phyloP scores from a whole-genome alignment of 129 eudicot genomes.

The Chrysanthemum seticuspe region DNA sequence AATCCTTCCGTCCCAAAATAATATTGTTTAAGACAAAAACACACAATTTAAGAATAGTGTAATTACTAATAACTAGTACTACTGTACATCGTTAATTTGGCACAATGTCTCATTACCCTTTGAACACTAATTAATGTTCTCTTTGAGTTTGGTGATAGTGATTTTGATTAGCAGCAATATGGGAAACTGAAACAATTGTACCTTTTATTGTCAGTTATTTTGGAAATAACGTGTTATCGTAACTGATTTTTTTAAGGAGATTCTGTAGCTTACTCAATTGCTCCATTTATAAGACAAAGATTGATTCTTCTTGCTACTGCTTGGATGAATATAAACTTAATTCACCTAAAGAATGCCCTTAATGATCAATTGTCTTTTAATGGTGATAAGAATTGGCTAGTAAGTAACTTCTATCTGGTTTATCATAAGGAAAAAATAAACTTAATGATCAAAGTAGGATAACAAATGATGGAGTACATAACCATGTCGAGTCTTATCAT shows the following conservation, averaged over 20 bases:
- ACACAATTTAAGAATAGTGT: too few relatives aligned
- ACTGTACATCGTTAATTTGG: too few relatives aligned
- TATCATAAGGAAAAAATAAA: background rate
- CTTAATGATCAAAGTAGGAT: background rate
- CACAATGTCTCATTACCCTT: too few relatives aligned
- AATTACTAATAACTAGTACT: too few relatives aligned
- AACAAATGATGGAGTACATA: background rate
- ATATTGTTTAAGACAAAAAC: too few relatives aligned
- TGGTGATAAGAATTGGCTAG: background rate
- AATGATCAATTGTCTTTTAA: background rate
- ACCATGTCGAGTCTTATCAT: background rate
- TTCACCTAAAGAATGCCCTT: too few relatives aligned
- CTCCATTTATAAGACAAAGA: too few relatives aligned
- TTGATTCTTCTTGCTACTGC: background rate
- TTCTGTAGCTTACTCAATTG: background rate
- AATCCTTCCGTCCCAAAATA: too few relatives aligned
- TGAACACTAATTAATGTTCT: too few relatives aligned
- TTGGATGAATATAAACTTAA: background rate
- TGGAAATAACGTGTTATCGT: background rate
- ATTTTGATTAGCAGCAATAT: too few relatives aligned
- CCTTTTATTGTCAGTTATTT: background rate
- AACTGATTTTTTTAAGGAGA: background rate
- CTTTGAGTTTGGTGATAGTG: too few relatives aligned
- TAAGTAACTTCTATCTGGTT: background rate
- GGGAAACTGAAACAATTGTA: too few relatives aligned